Evolutionary conservation across 805 yeast genomes (phyloP), one percentile per base, ranked within the genome.

Genomic region (Yarrowia keelungensis): DNA sequence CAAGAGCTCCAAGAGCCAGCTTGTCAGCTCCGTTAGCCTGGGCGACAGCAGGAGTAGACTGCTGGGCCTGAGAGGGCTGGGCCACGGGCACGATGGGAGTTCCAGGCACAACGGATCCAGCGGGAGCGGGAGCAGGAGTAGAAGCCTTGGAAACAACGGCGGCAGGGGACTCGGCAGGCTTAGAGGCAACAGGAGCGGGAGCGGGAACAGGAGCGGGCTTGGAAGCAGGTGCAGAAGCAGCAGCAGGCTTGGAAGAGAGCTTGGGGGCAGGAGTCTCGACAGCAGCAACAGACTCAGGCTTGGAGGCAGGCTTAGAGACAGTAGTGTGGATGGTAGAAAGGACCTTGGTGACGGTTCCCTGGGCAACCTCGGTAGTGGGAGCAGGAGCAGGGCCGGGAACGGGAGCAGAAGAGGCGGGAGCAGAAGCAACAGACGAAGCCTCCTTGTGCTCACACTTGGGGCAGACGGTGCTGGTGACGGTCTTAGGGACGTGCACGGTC

Each of bases 21-120:
- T 53, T 16, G 32, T 10, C 35, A 8, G 59, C 59, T 53, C 45
- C 59, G 59, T 53, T 53, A 8, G 59, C 59, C 43, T 51, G 58
- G 32, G 58, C 58, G 7, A 51, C 32, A 5, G 43, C 43, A 51
- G 58, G 58, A 11, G 58, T 36, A 7, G 58, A 51, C 16, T 36
- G 32, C 58, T 51, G 42, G 14, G 43, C 58, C 43, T 51, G 58
- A 12, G 56, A 50, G 32, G 56, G 56, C 56, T 50, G 41, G 9
- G 26, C 35, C n/a, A 50, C 32, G 16, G 58, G 58, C 12, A 16
- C 42, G 3, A 51, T 10, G 7, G 58, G 58, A 51, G 58, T 49
- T 15, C 54, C 54, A n/a, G 54, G 19, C 9, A 10, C 39, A 9
- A 22, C 39, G 32, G 54, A 49, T 3, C 22, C 22, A 22, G 54